A percentile compares a stretch with the other conserved stretches of the same genome.
Conservation (phyloP, 495 filamentous ascomycete genomes). For the Corynascus novoguineensis region DNA sequence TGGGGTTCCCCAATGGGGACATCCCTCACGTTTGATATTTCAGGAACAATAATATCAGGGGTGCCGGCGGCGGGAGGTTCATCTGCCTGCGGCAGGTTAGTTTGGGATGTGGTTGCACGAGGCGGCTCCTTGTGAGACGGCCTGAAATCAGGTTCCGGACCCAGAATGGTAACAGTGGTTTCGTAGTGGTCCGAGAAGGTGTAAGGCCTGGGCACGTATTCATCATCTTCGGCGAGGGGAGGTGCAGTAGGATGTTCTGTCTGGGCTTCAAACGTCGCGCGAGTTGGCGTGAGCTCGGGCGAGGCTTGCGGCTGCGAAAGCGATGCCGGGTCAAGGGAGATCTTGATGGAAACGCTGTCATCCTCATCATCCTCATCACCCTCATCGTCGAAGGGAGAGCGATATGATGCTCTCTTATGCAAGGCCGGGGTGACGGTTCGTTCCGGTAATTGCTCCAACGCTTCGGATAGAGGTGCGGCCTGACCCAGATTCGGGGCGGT, state of each 20-base stretch:
- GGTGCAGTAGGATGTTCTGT: conserved; percentile 8
- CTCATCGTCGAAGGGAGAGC: conserved; percentile 35
- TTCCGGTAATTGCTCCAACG: not conserved
- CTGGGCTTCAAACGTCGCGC: conserved; percentile 21
- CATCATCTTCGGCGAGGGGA: conserved; percentile 25
- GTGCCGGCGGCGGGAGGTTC: conserved; percentile 14
- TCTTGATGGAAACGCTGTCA: conserved; percentile 37
- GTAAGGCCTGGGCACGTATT: conserved; percentile 38
- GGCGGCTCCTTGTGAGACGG: conserved; percentile 29
- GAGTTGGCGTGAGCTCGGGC: conserved; percentile 30
- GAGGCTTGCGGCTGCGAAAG: conserved; percentile 13
- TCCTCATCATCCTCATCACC: conserved; percentile 30
- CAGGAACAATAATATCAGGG: conserved; percentile 14
- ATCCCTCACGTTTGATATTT: conserved; percentile 1
- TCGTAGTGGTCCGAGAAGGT: conserved; percentile 30
- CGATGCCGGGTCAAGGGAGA: conserved; percentile 38
- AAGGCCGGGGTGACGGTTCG: conserved; percentile 8
- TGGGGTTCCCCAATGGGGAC: conserved; percentile 9
- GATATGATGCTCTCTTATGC: conserved; percentile 36
- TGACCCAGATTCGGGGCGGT: not conserved
- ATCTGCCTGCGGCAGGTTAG: conserved; percentile 23
- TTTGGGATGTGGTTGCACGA: conserved; percentile 21
- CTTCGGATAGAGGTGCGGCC: conserved; percentile 21
- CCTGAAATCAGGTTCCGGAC: conserved; percentile 37
- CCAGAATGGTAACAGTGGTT: conserved; percentile 44